Evolutionary conservation across 495 filamentous ascomycete genomes (phyloP).

Genomic region (Amniculicola lignicola): DNA sequence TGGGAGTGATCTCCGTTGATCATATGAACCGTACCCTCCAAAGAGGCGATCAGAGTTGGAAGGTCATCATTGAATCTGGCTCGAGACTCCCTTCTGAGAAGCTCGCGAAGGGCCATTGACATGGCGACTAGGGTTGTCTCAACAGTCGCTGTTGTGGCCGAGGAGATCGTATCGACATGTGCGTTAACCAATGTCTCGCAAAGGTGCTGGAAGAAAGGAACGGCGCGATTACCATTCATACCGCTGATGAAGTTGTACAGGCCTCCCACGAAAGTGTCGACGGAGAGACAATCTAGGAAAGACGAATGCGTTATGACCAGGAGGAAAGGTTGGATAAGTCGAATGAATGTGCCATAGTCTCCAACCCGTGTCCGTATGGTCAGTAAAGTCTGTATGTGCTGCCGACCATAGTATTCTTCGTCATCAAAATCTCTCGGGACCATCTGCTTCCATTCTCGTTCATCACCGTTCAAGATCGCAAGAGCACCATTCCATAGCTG

Average conservation of each 20-base stretch:
- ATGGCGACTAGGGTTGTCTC: slow-evolving; percentile 3
- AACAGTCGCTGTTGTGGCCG: neutral
- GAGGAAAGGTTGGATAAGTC: neutral
- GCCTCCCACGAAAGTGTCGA: slow-evolving; percentile 1
- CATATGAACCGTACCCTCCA: slow-evolving; percentile 2
- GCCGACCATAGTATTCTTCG: neutral
- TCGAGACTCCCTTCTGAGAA: slow-evolving; percentile 5
- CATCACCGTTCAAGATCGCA: slow-evolving; percentile 7
- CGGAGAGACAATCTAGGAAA: slow-evolving; percentile 11
- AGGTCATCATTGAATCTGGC: slow-evolving; percentile 12
- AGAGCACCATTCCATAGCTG: slow-evolving; percentile 5
- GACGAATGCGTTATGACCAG: slow-evolving; percentile 2
- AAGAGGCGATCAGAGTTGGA: neutral
- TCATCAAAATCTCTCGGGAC: slow-evolving; percentile 1
- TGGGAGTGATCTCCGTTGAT: neutral
- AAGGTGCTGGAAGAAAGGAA: slow-evolving; percentile 12
- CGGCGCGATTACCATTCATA: slow-evolving; percentile 4
- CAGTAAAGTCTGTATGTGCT: neutral
- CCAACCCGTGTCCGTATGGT: neutral
- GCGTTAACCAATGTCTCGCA: slow-evolving; percentile 3
- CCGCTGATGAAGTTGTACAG: slow-evolving; percentile 13
- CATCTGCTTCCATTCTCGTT: slow-evolving; percentile 10
- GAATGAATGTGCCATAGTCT: neutral
- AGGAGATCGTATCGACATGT: neutral
- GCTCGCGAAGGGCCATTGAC: neutral